Base-by-base conservation (phyloP, 2,329 filamentous ascomycete species). In the Sporothrix euskadiensis region DNA sequence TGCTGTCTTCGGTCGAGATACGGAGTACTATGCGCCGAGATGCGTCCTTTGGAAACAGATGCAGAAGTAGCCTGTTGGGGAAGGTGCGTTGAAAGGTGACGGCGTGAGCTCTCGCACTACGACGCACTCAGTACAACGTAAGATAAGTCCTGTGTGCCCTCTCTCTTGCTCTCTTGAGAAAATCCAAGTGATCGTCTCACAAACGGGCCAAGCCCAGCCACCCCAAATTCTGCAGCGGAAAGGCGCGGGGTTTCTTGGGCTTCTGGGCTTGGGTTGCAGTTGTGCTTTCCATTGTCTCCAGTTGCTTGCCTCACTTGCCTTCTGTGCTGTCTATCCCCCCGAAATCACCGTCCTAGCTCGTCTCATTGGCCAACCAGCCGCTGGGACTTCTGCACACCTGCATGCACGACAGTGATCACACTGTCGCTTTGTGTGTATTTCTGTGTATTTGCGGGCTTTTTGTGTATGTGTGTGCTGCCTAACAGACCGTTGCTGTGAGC, bases 291-390 rank as follows among this genome's bases (percentile, higher is more conserved):
- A 65, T 14, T 19, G 39, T 16, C 44, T 41, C 61, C 22, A 63
- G 35, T 63, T 47, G 6, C 61, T 12, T 26, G 5, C 19, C 35
- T 14, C 35, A 1, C 35, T 35, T 8, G 26, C 35, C 8, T 35
- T 35, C 35, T 35, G 5, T 35, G 35, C 35, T 35, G 4, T 35
- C 35, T 57, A 1, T 5, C 16, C 39, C 22, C 39, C 1, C 12
- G 26, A 22, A 22, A 65, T 26, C 10, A 30, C 39, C n/a, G 39
- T 8, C 6, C 30, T 56, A 4, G 19, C 10, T 35, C 6, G 8
- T 61, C 59, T 63, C 35, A 73, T 73, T 73, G 71, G 71, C 41
- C 26, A 19, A 30, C 52, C 26, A 52, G 54, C 71, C 54, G 71
- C 71, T 52, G 49, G 71, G 16, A 19, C 59, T 68, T 57, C 52